phyloP scores from a whole-genome alignment of 1,284 basidiomycete species.

The Marasmius fiardii region DNA sequence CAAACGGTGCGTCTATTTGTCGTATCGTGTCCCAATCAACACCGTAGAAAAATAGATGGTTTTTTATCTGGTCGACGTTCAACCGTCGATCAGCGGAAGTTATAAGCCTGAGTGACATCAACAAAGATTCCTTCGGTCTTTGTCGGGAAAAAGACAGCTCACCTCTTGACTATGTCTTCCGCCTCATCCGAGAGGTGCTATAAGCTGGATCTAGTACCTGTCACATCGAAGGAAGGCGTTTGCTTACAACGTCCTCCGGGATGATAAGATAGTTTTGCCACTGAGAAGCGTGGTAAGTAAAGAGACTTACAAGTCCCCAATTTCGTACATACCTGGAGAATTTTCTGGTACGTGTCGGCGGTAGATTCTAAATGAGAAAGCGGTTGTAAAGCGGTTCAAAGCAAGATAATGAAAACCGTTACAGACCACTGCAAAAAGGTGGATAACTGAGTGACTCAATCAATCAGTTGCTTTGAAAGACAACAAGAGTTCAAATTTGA shows the following conservation, averaged over 20 bases:
- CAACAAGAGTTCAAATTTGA: neutral
- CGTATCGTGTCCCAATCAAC: conserved; percentile 93
- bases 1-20: conserved; percentile 92
- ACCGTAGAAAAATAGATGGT: conserved; percentile 95
- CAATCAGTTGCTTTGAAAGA: neutral
- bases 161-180: conserved; percentile 88
- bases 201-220: neutral
- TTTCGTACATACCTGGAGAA: conserved; percentile 45
- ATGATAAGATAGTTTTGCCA: conserved; percentile 89
- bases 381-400: neutral
- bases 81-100: conserved; percentile 84
- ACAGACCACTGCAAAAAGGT: conserved; percentile 69
- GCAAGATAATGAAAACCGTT: neutral
- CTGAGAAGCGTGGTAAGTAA: conserved; percentile 35
- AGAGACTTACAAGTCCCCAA: neutral
- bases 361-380: conserved; percentile 75
- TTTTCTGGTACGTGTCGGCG: conserved; percentile 99
- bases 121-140: neutral
- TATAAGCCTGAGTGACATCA: conserved; percentile 55
- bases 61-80: conserved; percentile 86
- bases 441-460: conserved; percentile 58
- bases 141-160: conserved; percentile 17
- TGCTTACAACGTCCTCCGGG: conserved; percentile 79
- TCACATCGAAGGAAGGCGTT: neutral
- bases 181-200: conserved; percentile 85